phyloP scores from a whole-genome alignment of 305 asterid species.

The Coffea humblotiana region DNA sequence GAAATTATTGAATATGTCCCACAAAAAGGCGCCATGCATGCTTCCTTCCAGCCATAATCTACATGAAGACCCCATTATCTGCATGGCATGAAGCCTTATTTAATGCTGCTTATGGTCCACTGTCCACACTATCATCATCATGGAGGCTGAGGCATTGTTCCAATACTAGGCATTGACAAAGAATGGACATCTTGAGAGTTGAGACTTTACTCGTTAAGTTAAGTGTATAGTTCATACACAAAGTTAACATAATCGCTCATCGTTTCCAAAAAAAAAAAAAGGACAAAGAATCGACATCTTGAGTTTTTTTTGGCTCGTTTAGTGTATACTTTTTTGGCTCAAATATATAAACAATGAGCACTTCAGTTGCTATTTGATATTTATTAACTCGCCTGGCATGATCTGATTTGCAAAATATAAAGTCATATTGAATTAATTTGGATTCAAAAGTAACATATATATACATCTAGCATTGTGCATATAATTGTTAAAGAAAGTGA shows the following conservation, averaged over 20 bases:
- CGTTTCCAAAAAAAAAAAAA: no score
- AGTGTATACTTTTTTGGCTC: not conserved
- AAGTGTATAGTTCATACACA: not conserved
- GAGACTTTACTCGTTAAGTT: no score
- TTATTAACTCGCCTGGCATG: not conserved
- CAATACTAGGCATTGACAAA: not conserved
- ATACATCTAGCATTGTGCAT: no score
- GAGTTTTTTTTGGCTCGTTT: no score
- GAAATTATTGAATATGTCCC: conserved; percentile 33
- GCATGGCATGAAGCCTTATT: not conserved
- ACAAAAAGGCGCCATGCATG: conserved; percentile 14
- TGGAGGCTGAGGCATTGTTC: not conserved
- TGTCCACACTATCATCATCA: not conserved
- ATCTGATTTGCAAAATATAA: not conserved
- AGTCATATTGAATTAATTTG: not conserved
- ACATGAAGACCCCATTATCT: not conserved
- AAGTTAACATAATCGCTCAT: not conserved
- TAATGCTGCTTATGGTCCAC: not conserved
- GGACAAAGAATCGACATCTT: no score
- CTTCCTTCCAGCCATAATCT: conserved; percentile 22
- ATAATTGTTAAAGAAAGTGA: no score
- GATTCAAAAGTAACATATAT: not conserved
- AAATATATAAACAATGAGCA: not conserved
- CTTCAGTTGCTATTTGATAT: not conserved
- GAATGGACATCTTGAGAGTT: not conserved